These are phyloP conservation scores for Entophlyctis luteolus DNA, from an alignment of 192 early-diverging fungal genomes.

Conservation along the genomic window DNA sequence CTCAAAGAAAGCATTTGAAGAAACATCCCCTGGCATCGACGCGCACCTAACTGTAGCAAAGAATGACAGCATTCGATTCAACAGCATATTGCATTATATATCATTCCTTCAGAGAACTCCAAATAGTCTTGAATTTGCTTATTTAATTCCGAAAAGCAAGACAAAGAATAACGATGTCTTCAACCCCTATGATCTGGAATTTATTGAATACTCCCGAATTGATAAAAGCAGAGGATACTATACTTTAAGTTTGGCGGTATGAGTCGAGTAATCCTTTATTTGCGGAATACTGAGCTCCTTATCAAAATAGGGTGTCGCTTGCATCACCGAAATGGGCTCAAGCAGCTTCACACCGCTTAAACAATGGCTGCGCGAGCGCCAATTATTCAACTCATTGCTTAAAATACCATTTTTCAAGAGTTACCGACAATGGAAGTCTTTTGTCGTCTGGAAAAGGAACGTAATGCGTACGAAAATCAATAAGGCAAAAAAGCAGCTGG, in stretches of 20 bases:
- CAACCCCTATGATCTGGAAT: slow-evolving; percentile 44
- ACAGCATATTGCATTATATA: no score
- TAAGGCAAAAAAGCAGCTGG: slow-evolving; percentile 29
- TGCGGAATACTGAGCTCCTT: not conserved
- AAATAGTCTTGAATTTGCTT: slow-evolving; percentile 37
- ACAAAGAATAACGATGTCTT: slow-evolving; percentile 32
- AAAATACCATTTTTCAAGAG: slow-evolving; percentile 45
- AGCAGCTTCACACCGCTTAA: slow-evolving; percentile 39
- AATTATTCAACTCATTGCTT: slow-evolving; percentile 36
- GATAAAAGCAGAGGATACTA: slow-evolving; percentile 36
- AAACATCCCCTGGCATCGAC: no score
- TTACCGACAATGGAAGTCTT: slow-evolving; percentile 46
- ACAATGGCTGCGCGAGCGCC: slow-evolving; percentile 45
- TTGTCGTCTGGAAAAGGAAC: slow-evolving; percentile 39
- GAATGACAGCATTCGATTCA: no score
- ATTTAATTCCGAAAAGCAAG: slow-evolving; percentile 26
- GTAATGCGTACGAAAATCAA: slow-evolving; percentile 40
- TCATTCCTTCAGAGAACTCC: no score
- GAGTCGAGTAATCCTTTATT: not conserved
- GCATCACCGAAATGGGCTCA: slow-evolving; percentile 31
- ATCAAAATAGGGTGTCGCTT: slow-evolving; percentile 37
- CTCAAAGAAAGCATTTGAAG: no score
- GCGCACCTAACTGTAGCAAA: no score
- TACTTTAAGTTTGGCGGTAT: slow-evolving; percentile 41
- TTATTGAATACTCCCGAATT: slow-evolving; percentile 33